Conservation (phyloP, 78 protist species). For the Goniomonas avonlea region DNA sequence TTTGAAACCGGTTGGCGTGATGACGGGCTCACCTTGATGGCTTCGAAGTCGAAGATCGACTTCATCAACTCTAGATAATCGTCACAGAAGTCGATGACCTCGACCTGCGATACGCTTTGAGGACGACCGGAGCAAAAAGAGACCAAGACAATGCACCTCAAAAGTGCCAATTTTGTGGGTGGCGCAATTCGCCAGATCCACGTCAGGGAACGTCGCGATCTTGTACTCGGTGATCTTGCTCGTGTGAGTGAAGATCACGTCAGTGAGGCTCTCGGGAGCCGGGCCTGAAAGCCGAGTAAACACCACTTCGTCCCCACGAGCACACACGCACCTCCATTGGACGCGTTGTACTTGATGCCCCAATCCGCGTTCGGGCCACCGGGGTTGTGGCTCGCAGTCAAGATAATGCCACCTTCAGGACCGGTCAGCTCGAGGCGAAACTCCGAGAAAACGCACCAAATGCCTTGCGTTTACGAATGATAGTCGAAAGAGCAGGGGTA, state of each 20-base stretch:
- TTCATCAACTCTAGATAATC: slow-evolving; percentile 43
- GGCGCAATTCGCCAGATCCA: background rate
- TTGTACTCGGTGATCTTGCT: slow-evolving; percentile 33
- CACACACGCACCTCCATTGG: slow-evolving; percentile 69
- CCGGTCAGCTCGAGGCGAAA: background rate
- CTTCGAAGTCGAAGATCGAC: slow-evolving; percentile 73
- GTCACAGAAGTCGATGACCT: slow-evolving; percentile 67
- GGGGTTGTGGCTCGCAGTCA: slow-evolving; percentile 95
- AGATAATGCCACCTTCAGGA: slow-evolving; percentile 78
- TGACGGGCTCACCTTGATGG: slow-evolving; percentile 13
- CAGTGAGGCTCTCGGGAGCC: slow-evolving; percentile 85
- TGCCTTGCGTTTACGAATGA: slow-evolving; percentile 64
- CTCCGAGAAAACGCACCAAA: slow-evolving; percentile 17
- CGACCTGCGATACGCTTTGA: slow-evolving; percentile 49
- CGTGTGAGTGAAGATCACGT: slow-evolving; percentile 60
- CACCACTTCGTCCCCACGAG: too few relatives aligned
- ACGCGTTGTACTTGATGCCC: slow-evolving; percentile 92
- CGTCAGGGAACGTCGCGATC: slow-evolving; percentile 11
- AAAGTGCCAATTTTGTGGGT: background rate
- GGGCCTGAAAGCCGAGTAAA: slow-evolving; percentile 59
- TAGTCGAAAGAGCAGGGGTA: slow-evolving; percentile 89
- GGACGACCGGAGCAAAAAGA: too few relatives aligned
- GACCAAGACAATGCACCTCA: background rate
- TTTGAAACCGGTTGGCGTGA: background rate
- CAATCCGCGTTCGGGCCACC: slow-evolving; percentile 90